These are phyloP conservation scores for Hanseniaspora uvarum DNA, from an alignment of 1,139 yeast genomes.

Conservation along the genomic window DNA sequence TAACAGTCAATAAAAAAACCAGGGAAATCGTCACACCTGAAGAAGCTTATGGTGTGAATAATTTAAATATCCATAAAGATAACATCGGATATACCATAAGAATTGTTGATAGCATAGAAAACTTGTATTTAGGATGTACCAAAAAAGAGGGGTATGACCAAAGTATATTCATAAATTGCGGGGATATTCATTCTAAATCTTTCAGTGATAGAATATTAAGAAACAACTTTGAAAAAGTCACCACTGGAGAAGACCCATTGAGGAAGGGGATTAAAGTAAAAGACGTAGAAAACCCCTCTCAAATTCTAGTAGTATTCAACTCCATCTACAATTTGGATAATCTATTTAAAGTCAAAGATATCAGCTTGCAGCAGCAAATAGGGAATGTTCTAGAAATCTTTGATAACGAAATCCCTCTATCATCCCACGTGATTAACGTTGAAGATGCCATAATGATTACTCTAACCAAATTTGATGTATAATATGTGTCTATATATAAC, in stretches of 20 bases:
- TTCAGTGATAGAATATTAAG: slow-evolving; percentile 14
- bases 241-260: slow-evolving; percentile 5
- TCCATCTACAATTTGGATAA: slow-evolving; percentile 2
- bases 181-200: slow-evolving; percentile 44
- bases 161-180: slow-evolving; percentile 55
- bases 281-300: slow-evolving; percentile 1
- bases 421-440: slow-evolving; percentile 37
- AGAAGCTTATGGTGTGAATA: slow-evolving; percentile 51
- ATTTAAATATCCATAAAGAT: slow-evolving; percentile 43
- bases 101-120: slow-evolving; percentile 48
- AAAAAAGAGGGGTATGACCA: slow-evolving; percentile 61
- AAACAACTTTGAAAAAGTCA: slow-evolving; percentile 7
- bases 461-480: slow-evolving; percentile 36
- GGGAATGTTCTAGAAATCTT: slow-evolving; percentile 45
- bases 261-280: slow-evolving; percentile 19
- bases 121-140: slow-evolving; percentile 61
- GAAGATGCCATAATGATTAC: slow-evolving; percentile 66
- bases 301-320: slow-evolving; percentile 1
- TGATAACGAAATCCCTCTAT: slow-evolving; percentile 43
- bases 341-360: slow-evolving; percentile 12
- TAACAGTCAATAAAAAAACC: slow-evolving; percentile 60
- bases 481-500: neutral
- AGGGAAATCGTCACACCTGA: slow-evolving; percentile 59
- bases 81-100: slow-evolving; percentile 72
- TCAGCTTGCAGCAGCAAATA: slow-evolving; percentile 41